Percentiles rank a stretch among this genome's conserved stretches.
These are phyloP conservation scores for Apophysomyces elegans DNA, from an alignment of 371 early-diverging fungal species.

Conservation along the genomic window DNA sequence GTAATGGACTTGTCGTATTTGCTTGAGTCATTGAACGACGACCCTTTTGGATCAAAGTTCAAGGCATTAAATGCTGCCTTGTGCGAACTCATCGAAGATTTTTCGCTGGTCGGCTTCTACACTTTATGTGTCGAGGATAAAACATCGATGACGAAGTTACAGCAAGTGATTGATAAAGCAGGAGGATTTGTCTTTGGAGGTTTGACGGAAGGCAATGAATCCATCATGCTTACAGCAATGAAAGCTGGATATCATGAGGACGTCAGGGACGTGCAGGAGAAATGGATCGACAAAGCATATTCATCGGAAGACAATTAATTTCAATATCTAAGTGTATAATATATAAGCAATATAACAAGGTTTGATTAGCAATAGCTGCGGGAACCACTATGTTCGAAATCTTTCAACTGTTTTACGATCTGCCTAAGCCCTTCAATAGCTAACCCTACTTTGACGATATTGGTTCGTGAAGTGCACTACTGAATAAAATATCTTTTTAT, in stretches of 20 bases:
- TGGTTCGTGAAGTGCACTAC: no score
- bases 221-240: slow-evolving; percentile 72
- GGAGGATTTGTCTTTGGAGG: slow-evolving; percentile 92
- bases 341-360: not conserved
- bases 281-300: slow-evolving; percentile 49
- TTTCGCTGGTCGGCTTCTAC: slow-evolving; percentile 87
- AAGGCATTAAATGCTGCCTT: slow-evolving; percentile 79
- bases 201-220: slow-evolving; percentile 79
- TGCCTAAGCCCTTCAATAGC: no score
- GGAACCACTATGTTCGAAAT: no score
- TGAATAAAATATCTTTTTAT: no score
- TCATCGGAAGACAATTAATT: not conserved
- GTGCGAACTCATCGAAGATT: slow-evolving; percentile 91
- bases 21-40: slow-evolving; percentile 73
- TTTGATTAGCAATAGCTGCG: not conserved
- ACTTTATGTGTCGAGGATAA: slow-evolving; percentile 91
- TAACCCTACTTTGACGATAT: no score
- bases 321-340: not conserved
- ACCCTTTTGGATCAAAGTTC: slow-evolving; percentile 69
- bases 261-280: slow-evolving; percentile 68
- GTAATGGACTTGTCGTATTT: slow-evolving; percentile 90
- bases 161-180: slow-evolving; percentile 87
- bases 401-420: no score
- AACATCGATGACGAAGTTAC: slow-evolving; percentile 76
- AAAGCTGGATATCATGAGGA: slow-evolving; percentile 54